Base-by-base conservation (phyloP, 2,329 filamentous ascomycete species). In the Pseudopithomyces maydicus region DNA sequence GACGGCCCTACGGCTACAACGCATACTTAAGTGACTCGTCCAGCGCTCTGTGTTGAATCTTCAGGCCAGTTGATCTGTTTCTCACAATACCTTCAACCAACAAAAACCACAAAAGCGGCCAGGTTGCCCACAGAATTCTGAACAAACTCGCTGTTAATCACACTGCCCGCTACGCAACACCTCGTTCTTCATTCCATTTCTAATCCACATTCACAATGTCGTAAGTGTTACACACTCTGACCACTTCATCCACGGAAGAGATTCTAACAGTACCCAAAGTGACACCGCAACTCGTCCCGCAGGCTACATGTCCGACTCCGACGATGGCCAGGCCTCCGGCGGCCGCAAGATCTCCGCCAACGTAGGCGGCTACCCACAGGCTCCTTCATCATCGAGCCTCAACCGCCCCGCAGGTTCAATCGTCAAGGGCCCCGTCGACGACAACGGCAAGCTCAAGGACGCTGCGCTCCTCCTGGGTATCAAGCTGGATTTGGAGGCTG, bases 401-500 rank as follows among this genome's bases (percentile, higher is more conserved):
- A 73, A 74, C 38, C 72, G 75, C 42, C 78, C 78, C 17, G 77
- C 68, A 19, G 71, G 69, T 41, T 69, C 65, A 54, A 80, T 87
- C 33, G 80, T 87, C 59, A 83, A 81, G 71, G 85, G 85, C 11
- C 80, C 84, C 14, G 80, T 81, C 32, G 83, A 86, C 58, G 81
- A 84, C 29, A 75, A 86, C 52, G 84, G 85, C 57, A 82, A 84
- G 64, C 77, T 83, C 57, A 87, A 85, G 74, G 74, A 82, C 39
- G 83, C 85, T 4, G 84, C 83, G 1, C 77, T 87, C 42, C 78
- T 87, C 64, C 78, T 88, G 36, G 85, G 85, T 54, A 86, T 87
- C 77, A 87, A 88, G 78, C 78, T 88, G 35, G 85, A 88, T 68
- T 74, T 87, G 19, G 85, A 88, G 70, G 85, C 85, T 14, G 85